phyloP scores from a whole-genome alignment of 306 rosid genomes.

The Vigna nakashimae region DNA sequence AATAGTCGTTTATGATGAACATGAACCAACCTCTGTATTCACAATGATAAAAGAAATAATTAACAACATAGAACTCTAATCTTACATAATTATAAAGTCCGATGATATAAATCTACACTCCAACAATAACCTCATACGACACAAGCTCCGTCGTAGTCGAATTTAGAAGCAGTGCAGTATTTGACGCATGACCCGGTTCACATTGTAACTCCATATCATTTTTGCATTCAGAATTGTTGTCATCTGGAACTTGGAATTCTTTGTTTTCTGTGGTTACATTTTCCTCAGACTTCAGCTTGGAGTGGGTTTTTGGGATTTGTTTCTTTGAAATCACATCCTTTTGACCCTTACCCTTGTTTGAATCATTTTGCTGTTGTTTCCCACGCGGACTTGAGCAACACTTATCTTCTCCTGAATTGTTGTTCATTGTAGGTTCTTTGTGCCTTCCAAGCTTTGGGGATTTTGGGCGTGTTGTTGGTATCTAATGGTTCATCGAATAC shows the following conservation, averaged over 20 bases:
- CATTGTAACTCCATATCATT: slow-evolving; percentile 41
- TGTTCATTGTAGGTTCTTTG: slow-evolving; percentile 54
- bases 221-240: slow-evolving; percentile 40
- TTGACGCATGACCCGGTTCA: slow-evolving; percentile 43
- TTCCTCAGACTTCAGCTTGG: slow-evolving; percentile 58
- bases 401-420: slow-evolving; percentile 54
- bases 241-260: slow-evolving; percentile 44
- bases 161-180: slow-evolving; percentile 39
- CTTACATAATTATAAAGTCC: slow-evolving; percentile 34
- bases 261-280: slow-evolving; percentile 48
- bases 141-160: slow-evolving; percentile 56
- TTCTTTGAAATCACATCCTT: slow-evolving; percentile 67
- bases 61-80: slow-evolving; percentile 35
- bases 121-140: slow-evolving; percentile 66
- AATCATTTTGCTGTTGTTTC: slow-evolving; percentile 55
- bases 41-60: slow-evolving; percentile 46
- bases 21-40: slow-evolving; percentile 50
- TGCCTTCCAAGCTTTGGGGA: slow-evolving; percentile 96
- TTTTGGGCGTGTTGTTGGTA: slow-evolving; percentile 84
- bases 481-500: slow-evolving; percentile 51
- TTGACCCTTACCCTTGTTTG: slow-evolving; percentile 52
- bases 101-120: slow-evolving; percentile 47
- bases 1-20: slow-evolving; percentile 33
- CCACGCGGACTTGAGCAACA: slow-evolving; percentile 55
- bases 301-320: slow-evolving; percentile 53